Percentiles rank a stretch among this genome's conserved stretches.
Conservation (phyloP, 139 green algal species). For the Tetradesmus obliquus region DNA sequence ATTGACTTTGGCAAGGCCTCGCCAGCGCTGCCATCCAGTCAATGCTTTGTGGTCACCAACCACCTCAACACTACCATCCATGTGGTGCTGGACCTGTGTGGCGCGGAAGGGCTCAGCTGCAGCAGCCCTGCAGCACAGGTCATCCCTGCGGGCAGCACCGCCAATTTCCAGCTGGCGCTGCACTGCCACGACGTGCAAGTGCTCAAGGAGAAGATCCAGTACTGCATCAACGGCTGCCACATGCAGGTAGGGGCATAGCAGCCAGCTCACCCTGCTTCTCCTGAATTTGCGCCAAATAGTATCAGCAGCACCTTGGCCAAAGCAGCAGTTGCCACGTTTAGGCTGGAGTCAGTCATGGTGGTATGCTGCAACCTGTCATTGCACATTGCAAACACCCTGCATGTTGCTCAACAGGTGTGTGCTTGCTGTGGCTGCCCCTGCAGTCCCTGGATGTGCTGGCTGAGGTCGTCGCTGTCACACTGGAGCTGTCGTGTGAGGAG, state of each 20-base stretch:
- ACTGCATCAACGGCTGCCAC: slow-evolving; percentile 79
- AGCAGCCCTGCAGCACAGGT: slow-evolving; percentile 55
- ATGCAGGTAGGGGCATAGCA: slow-evolving; percentile 45
- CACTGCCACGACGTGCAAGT: slow-evolving; percentile 38
- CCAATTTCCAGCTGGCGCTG: slow-evolving; percentile 71
- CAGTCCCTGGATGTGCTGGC: slow-evolving; percentile 59
- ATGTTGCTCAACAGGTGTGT: not conserved
- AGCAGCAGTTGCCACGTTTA: too few relatives aligned
- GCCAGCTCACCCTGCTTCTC: too few relatives aligned
- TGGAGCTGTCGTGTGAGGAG: slow-evolving; percentile 71
- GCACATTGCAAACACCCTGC: not conserved
- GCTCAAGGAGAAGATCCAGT: slow-evolving; percentile 67
- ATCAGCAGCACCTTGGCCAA: too few relatives aligned
- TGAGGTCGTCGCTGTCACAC: slow-evolving; percentile 71
- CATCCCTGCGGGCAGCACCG: slow-evolving; percentile 58
- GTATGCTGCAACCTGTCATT: too few relatives aligned
- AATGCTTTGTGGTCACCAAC: slow-evolving; percentile 75
- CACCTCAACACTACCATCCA: slow-evolving; percentile 63
- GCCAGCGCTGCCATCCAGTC: slow-evolving; percentile 44
- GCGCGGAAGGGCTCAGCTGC: slow-evolving; percentile 51
- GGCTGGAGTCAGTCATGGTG: too few relatives aligned
- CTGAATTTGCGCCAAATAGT: too few relatives aligned
- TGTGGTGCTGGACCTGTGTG: slow-evolving; percentile 67
- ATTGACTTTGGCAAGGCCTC: slow-evolving; percentile 71
- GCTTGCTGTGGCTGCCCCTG: not conserved